These are phyloP conservation scores for Fistulifera solaris DNA, from an alignment of 108 stramenopile species.

Conservation along the genomic window DNA sequence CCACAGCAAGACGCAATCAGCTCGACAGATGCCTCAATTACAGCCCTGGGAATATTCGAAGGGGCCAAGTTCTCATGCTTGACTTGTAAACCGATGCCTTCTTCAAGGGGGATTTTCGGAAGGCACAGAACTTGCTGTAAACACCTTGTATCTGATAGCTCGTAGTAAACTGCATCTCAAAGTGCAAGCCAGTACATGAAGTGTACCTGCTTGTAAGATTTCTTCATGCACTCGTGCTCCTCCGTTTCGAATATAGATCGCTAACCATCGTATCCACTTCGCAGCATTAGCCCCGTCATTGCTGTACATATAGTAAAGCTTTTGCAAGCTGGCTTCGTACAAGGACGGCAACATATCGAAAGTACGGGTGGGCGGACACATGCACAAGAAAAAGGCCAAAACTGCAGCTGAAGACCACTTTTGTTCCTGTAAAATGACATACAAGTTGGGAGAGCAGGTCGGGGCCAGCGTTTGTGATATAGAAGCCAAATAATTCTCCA, in stretches of 20 bases:
- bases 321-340: conserved; percentile 33
- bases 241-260: conserved; percentile 41
- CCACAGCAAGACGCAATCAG: conserved; percentile 29
- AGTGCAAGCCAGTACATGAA: conserved; percentile 51
- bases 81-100: conserved; percentile 19
- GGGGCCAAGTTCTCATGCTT: not conserved
- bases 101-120: not conserved
- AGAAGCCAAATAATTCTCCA: conserved; percentile 15
- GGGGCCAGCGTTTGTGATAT: conserved; percentile 9
- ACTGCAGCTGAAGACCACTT: conserved; percentile 22
- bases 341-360: conserved; percentile 38
- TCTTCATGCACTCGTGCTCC: conserved; percentile 69
- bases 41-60: conserved; percentile 24
- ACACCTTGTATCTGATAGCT: conserved; percentile 17
- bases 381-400: conserved; percentile 64
- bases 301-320: conserved; percentile 52
- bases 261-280: conserved; percentile 35
- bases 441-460: conserved; percentile 17
- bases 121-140: not conserved
- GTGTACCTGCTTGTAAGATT: conserved; percentile 57
- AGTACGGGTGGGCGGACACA: conserved; percentile 47
- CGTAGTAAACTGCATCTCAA: conserved; percentile 61
- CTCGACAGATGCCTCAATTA: conserved; percentile 35
- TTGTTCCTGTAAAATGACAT: conserved; percentile 28
- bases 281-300: conserved; percentile 43